phyloP scores from a whole-genome alignment of 805 yeast genomes.

The Candida sonorensis region DNA sequence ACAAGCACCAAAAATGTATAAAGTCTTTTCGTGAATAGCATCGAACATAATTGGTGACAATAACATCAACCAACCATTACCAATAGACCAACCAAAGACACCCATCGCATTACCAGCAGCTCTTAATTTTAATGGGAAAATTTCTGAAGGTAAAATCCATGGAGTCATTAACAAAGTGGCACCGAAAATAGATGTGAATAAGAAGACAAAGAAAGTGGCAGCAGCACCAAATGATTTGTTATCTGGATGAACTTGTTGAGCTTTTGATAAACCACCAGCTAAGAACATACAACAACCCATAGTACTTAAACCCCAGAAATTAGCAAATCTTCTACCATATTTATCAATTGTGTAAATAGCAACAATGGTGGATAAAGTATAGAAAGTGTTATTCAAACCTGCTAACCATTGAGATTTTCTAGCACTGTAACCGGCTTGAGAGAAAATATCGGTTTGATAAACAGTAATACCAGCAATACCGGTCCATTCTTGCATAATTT shows the following conservation, averaged over 20 bases:
- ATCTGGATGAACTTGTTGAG: constrained; percentile 21
- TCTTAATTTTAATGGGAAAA: constrained; percentile 21
- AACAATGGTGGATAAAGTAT: constrained; percentile 19
- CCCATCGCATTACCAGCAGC: constrained; percentile 24
- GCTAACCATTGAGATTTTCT: constrained; percentile 26
- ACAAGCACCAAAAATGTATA: constrained; percentile 26
- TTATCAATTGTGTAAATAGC: constrained; percentile 27
- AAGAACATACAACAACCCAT: constrained; percentile 37
- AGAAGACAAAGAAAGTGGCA: constrained; percentile 29
- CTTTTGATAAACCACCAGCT: constrained; percentile 29
- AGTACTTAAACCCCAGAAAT: constrained; percentile 28
- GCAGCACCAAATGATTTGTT: constrained; percentile 28
- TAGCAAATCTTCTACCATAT: constrained; percentile 39
- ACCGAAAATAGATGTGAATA: constrained; percentile 30
- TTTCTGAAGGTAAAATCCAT: constrained; percentile 19
- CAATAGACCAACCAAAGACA: constrained; percentile 25
- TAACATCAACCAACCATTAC: constrained; percentile 30
- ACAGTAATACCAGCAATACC: constrained; percentile 38
- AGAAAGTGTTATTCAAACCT: constrained; percentile 14
- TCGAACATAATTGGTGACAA: constrained; percentile 27
- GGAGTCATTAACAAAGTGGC: constrained; percentile 19
- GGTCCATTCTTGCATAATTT: constrained; percentile 32
- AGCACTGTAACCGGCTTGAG: constrained; percentile 18
- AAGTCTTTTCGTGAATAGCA: constrained; percentile 23
- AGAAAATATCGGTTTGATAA: constrained; percentile 35